Conservation (phyloP, 441 rosid species). For the Hypseocharis bilobata region DNA sequence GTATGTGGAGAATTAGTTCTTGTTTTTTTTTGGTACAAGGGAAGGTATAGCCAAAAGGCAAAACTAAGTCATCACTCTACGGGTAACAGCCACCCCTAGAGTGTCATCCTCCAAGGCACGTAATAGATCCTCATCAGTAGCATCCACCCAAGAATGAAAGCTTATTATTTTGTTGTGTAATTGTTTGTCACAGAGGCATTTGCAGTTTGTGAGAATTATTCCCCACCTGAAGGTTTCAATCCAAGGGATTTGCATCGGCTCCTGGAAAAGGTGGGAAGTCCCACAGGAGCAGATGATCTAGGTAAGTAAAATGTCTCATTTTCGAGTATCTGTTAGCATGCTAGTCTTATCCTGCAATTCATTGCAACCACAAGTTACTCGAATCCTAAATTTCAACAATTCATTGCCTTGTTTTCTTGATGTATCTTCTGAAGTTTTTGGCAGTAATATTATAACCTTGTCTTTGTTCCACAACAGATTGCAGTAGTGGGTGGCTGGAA, state of each 20-base stretch:
- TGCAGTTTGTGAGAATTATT: conserved; percentile 87
- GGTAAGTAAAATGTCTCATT: conserved; percentile 33
- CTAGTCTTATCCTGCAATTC: too few species aligned
- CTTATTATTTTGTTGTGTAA: conserved; percentile 17
- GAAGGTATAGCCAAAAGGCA: too few species aligned
- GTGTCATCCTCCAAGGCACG: too few species aligned
- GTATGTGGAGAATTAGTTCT: too few species aligned
- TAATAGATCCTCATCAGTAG: too few species aligned
- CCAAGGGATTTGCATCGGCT: conserved; percentile 72
- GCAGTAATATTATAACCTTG: background rate
- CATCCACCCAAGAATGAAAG: too few species aligned
- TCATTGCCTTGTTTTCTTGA: background rate
- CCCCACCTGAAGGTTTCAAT: conserved; percentile 81
- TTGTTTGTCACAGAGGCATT: conserved; percentile 66
- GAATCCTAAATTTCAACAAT: too few species aligned
- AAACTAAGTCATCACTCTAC: too few species aligned
- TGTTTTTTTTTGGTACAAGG: too few species aligned
- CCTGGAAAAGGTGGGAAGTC: conserved; percentile 83
- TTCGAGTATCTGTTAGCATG: too few species aligned
- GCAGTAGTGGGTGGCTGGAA: conserved; percentile 88
- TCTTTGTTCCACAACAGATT: conserved; percentile 42
- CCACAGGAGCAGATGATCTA: conserved; percentile 75
- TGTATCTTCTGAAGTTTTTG: background rate
- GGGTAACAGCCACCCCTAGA: too few species aligned
- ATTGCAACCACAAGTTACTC: too few species aligned